phyloP scores from a whole-genome alignment of 2,329 filamentous ascomycete genomes.

The Aureobasidium sp. region DNA sequence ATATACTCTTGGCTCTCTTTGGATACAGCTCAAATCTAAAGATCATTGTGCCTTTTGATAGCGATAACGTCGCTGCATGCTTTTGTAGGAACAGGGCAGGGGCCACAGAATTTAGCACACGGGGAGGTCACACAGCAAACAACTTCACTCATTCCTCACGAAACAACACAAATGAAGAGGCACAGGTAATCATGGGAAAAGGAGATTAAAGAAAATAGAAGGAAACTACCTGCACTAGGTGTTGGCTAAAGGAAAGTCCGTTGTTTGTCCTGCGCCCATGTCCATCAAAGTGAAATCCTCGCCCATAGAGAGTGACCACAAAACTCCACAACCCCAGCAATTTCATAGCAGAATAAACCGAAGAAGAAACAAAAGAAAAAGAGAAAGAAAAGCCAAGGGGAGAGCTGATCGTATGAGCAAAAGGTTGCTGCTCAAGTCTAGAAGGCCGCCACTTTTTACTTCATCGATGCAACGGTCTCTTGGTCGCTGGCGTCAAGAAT shows the following conservation, averaged over 20 bases:
- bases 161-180: too few species aligned
- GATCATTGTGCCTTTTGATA: too few species aligned
- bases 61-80: too few species aligned
- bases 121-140: too few species aligned
- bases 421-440: not conserved
- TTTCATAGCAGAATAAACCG: not conserved
- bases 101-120: too few species aligned
- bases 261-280: not conserved
- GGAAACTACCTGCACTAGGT: not conserved
- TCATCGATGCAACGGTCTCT: constrained; percentile 42
- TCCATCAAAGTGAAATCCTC: not conserved
- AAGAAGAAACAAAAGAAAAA: not conserved
- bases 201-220: not conserved
- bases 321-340: not conserved
- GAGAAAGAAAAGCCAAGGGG: not conserved
- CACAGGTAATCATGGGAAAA: not conserved
- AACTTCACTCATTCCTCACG: too few species aligned
- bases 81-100: too few species aligned
- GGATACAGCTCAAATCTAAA: too few species aligned
- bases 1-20: too few species aligned
- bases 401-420: not conserved
- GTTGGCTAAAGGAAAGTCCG: constrained; percentile 1
- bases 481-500: constrained; percentile 92
- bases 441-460: not conserved
- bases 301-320: constrained; percentile 1